Evolutionary conservation across 108 stramenopile species (phyloP).

Genomic region (Aurantiochytrium sp.): DNA sequence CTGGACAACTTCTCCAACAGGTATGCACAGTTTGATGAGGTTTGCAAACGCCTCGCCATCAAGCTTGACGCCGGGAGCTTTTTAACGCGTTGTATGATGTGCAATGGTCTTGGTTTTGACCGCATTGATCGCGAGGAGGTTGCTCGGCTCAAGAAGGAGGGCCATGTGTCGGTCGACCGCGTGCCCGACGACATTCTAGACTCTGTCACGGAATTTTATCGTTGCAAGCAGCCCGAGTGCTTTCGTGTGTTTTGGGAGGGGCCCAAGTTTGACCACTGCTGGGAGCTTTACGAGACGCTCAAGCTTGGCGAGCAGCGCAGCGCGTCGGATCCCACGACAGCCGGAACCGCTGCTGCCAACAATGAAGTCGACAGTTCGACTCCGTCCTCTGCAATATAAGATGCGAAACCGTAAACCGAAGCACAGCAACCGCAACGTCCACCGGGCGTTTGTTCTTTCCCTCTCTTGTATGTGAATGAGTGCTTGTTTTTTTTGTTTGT

Average conservation of each 20-base stretch:
- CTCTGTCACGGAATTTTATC: neutral
- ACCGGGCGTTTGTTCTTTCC: too few relatives aligned
- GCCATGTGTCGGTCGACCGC: neutral
- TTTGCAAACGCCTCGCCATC: neutral
- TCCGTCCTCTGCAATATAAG: too few relatives aligned
- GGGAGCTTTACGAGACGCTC: neutral
- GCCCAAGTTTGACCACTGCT: conserved; percentile 1
- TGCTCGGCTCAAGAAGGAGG: neutral
- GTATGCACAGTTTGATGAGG: neutral
- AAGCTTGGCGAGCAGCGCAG: too few relatives aligned
- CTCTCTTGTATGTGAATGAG: too few relatives aligned
- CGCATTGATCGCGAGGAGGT: neutral
- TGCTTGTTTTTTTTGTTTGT: too few relatives aligned
- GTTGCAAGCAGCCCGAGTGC: neutral
- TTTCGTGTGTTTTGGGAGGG: neutral
- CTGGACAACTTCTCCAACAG: neutral
- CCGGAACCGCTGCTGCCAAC: too few relatives aligned
- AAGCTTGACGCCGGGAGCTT: neutral
- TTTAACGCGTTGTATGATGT: neutral
- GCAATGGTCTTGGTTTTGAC: neutral
- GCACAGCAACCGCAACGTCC: too few relatives aligned
- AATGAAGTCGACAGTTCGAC: too few relatives aligned
- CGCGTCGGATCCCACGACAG: too few relatives aligned
- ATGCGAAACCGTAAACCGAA: too few relatives aligned
- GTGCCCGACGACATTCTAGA: neutral